phyloP scores from a whole-genome alignment of 176 grass and related monocot species.

The Dactylis glomerata region DNA sequence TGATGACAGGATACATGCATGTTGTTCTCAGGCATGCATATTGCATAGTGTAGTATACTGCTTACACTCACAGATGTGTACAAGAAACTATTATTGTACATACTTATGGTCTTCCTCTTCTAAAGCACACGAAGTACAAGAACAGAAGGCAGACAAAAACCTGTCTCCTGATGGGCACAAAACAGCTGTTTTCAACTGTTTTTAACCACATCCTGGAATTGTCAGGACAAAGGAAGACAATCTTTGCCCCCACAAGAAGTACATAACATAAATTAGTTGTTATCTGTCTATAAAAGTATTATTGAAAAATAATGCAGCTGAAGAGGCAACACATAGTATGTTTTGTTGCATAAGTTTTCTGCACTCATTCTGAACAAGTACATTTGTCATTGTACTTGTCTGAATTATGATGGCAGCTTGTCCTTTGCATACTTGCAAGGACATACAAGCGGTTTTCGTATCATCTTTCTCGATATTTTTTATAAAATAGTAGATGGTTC shows the following conservation, averaged over 20 bases:
- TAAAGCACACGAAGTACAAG: constrained; percentile 31
- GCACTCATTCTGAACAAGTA: background rate
- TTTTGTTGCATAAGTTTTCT: constrained; percentile 2
- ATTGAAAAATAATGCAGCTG: constrained; percentile 7
- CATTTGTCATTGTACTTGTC: constrained; percentile 26
- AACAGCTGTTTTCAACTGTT: constrained; percentile 28
- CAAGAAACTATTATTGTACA: constrained; percentile 4
- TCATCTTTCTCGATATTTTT: constrained; percentile 1
- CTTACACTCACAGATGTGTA: constrained; percentile 22
- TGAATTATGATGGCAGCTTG: constrained; percentile 31
- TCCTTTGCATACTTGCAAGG: constrained; percentile 9
- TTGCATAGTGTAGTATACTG: constrained; percentile 25
- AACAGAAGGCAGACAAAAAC: constrained; percentile 24
- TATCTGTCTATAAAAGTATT: background rate
- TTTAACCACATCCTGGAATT: constrained; percentile 30
- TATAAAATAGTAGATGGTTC: background rate
- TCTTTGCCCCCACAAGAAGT: constrained; percentile 18
- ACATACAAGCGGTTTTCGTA: background rate
- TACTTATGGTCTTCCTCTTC: constrained; percentile 20
- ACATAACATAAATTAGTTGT: constrained; percentile 23
- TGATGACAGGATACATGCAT: constrained; percentile 23
- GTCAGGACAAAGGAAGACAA: constrained; percentile 26
- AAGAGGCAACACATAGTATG: constrained; percentile 16
- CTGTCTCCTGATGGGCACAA: constrained; percentile 33
- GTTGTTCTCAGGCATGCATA: constrained; percentile 17